Evolutionary conservation across 2,329 filamentous ascomycete species (phyloP), one percentile per base, ranked within the genome.

Genomic region (Xenoacremonium recifei): DNA sequence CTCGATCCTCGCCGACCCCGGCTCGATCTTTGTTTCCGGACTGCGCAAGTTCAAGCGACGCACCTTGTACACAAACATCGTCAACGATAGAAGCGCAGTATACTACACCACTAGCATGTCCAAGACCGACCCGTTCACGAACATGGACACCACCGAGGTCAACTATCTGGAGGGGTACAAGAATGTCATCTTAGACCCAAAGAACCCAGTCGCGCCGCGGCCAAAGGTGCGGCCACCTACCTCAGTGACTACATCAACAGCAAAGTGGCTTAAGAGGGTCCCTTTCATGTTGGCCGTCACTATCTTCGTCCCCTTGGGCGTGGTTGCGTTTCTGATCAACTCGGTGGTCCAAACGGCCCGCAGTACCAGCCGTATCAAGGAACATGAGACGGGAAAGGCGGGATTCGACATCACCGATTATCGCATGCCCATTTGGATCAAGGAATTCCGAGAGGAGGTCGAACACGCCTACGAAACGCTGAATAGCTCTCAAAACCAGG

Each of bases 61-160:
- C 44, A 86, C 81, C 4, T 70, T 95, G 2, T 97, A 97, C 63
- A 77, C 85, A 31, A 97, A 97, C 60, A 83, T 95, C 35, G 71
- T 87, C 59, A 96, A 96, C 64, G 92, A 97, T 67, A 76, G 83
- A 40, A 88, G 80, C 33, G 88, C 89, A 4, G 80, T 85, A 1
- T 89, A 87, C 66, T 96, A 92, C 62, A 96, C 92, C 0, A 88
- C 89, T 0, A 76, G 75, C 16, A 89, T 96, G 34, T 76, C 84
- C 18, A 83, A 82, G 56, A 86, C 76, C 1, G 88, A 97, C 56
- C 91, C 90, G 0, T 97, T 82, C 59, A 75, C 75, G 1, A 75
- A 90, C 49, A 60, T 86, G 13, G 77, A 84, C 16, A 79, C 76
- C 4, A 63, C 92, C 46, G 80, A 84, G 17, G 71, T 89, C 52